Conservation (phyloP, 352 stramenopile genomes). For the Globisporangium emineosum region DNA sequence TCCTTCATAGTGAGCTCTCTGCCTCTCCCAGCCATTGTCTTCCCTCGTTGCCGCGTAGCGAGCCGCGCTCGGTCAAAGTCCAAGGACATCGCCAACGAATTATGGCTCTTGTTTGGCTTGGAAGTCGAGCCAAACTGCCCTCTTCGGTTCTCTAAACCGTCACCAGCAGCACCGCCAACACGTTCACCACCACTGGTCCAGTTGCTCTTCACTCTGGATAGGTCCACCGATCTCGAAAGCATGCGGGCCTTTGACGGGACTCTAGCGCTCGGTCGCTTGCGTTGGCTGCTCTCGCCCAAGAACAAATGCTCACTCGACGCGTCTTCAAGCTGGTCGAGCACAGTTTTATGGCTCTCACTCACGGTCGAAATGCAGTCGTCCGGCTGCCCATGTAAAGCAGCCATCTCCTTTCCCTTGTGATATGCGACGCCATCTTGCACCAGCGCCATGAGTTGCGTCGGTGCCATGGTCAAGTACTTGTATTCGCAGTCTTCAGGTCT, state of each 20-base stretch:
- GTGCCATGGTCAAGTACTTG: conserved; percentile 46
- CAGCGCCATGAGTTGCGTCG: conserved; percentile 36
- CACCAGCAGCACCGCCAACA: neutral
- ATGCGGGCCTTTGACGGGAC: no score
- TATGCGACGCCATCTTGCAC: conserved; percentile 36
- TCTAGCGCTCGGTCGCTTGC: neutral
- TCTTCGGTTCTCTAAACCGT: neutral
- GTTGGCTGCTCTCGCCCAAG: neutral
- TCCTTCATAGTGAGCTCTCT: conserved; percentile 9
- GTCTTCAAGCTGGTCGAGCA: neutral
- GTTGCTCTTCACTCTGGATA: neutral
- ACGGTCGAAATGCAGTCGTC: conserved; percentile 26
- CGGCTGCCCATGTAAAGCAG: neutral
- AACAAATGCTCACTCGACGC: neutral
- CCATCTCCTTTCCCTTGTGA: conserved; percentile 14
- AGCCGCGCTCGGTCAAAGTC: conserved; percentile 3
- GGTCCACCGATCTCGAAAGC: conserved; percentile 7
- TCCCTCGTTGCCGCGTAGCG: neutral
- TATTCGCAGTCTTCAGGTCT: conserved; percentile 29
- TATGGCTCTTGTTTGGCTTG: conserved; percentile 4
- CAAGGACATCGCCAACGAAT: conserved; percentile 34
- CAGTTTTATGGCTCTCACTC: neutral
- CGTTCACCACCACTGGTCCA: neutral
- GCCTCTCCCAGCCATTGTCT: no score
- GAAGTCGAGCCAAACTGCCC: neutral